Evolutionary conservation across 2,329 filamentous ascomycete species (phyloP).

Genomic region (Sporothrix protearum): DNA sequence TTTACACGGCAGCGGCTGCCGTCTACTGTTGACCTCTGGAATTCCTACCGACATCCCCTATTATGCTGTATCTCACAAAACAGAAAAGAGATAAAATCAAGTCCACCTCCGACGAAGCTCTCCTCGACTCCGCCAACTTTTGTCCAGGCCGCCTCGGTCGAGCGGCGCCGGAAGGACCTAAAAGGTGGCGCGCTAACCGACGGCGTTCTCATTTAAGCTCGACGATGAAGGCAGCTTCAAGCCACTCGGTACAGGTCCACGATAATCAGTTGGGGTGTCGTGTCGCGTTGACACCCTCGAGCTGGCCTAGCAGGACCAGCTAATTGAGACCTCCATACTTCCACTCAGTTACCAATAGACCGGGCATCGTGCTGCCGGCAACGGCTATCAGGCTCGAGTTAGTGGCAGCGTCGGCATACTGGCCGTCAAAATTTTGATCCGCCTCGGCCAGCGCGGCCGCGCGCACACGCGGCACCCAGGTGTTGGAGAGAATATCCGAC

Average conservation of each 20-base stretch:
- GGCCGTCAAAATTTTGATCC: not conserved
- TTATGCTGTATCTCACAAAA: not conserved
- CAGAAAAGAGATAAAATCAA: not conserved
- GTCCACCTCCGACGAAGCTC: not conserved
- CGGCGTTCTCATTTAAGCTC: not conserved
- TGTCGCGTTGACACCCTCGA: not conserved
- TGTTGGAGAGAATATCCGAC: not conserved
- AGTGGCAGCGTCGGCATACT: not conserved
- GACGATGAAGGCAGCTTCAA: not conserved
- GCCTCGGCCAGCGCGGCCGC: conserved; percentile 14
- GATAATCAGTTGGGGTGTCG: not conserved
- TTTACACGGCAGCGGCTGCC: not conserved
- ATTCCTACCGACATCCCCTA: not conserved
- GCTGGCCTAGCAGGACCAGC: not conserved
- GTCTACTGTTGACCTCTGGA: not conserved
- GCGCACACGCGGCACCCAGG: conserved; percentile 8
- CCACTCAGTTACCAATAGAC: not conserved
- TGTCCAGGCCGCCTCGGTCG: not conserved
- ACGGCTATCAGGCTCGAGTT: not conserved
- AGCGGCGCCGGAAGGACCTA: not conserved
- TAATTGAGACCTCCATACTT: not conserved
- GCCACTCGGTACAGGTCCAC: conserved; percentile 15
- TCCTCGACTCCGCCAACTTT: not conserved
- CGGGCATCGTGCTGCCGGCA: not conserved
- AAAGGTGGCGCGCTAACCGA: conserved; percentile 19